Base-by-base conservation (phyloP, 768 basidiomycete genomes). In the Coprinopsis cinerea region DNA sequence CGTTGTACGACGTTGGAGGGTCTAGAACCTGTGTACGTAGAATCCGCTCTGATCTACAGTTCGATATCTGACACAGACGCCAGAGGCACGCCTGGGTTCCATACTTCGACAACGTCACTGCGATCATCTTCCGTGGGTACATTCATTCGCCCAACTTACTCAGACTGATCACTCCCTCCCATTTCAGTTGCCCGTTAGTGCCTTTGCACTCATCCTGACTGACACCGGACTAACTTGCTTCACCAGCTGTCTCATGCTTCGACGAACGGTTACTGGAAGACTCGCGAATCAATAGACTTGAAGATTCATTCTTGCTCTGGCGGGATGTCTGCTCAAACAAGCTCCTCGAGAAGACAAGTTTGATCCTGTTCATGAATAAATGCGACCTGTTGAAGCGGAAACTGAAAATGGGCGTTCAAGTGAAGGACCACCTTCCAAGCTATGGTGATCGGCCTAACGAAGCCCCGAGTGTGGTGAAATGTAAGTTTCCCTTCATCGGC, bases 21-120 rank as follows among this genome's bases (percentile, higher is more conserved):
- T 83, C 81, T 52, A 77, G 86, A 48, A 85, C 84, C 5, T 67
- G 67, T 55, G 77, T 78, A 51, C 13, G 68, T 56, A n/a, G n/a
- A n/a, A n/a, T n/a, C n/a, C n/a, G n/a, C n/a, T n/a, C n/a, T n/a
- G n/a, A n/a, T n/a, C n/a, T n/a, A n/a, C n/a, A n/a, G n/a, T n/a
- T n/a, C n/a, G n/a, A n/a, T n/a, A n/a, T n/a, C n/a, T n/a, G n/a
- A n/a, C n/a, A n/a, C 36, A 39, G 49, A 36, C 45, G 47, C 0
- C 59, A 88, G 82, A 85, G 88, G 26, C 69, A 79, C 20, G 83
- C 83, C 0, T 91, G 88, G 88, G 67, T 87, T n/a, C 84, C 87
- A 0, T 91, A 81, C 64, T 90, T 91, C 59, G 83, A 89, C 44
- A 77, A 83, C 57, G 82, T 83, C 36, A 78, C 87, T 54, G 84